These are phyloP conservation scores for Aspergillus sp. DNA, from an alignment of 2,329 filamentous ascomycete species.

Conservation along the genomic window DNA sequence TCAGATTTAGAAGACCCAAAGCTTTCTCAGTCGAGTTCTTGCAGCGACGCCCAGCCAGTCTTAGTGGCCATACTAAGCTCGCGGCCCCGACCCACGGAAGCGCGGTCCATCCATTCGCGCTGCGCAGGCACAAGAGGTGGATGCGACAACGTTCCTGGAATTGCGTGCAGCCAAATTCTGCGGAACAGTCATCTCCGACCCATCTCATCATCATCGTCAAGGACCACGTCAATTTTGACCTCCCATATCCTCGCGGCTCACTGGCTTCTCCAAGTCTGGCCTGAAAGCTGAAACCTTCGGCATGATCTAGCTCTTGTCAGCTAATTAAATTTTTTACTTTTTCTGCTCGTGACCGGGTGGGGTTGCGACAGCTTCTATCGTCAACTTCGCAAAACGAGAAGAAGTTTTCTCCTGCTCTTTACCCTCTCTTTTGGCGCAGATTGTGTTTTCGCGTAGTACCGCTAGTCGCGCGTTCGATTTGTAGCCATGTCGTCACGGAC, in stretches of 20 bases:
- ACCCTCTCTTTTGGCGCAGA: background rate
- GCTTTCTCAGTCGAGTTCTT: background rate
- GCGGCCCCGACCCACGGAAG: constrained; percentile 17
- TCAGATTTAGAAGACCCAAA: background rate
- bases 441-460: background rate
- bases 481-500: constrained; percentile 14
- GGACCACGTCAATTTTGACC: constrained; percentile 1
- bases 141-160: constrained; percentile 1
- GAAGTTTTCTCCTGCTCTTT: background rate
- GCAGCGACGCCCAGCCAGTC: background rate
- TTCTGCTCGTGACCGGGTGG: constrained; percentile 11
- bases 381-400: constrained; percentile 4
- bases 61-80: constrained; percentile 13
- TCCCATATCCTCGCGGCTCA: background rate
- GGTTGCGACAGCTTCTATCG: constrained; percentile 16
- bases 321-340: constrained; percentile 6
- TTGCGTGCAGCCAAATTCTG: constrained; percentile 13
- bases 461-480: background rate
- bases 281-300: background rate
- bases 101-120: constrained; percentile 9
- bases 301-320: constrained; percentile 1
- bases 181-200: constrained; percentile 23
- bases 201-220: constrained; percentile 6
- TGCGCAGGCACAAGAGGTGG: background rate
- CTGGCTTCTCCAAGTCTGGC: background rate